Percentiles rank a stretch among this genome's conserved stretches.
phyloP scores from a whole-genome alignment of 345 rosid genomes.

The Heritiera fomes region DNA sequence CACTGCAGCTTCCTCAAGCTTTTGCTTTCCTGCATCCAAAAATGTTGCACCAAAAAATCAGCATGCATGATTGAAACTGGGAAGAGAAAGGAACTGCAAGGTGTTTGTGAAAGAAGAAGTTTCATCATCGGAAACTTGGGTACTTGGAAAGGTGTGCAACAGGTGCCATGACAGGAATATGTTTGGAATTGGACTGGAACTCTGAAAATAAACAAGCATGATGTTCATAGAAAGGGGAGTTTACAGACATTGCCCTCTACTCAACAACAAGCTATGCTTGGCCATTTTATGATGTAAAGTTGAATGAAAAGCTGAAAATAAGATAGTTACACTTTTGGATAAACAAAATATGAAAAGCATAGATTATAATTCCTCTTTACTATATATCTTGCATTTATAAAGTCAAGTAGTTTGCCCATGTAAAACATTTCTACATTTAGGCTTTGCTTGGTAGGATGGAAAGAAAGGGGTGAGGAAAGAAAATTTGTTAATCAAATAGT shows the following conservation, averaged over 20 bases:
- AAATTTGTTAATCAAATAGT: no score
- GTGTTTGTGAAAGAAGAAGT: neutral
- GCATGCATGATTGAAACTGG: neutral
- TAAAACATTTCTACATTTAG: neutral
- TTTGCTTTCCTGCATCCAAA: slow-evolving; percentile 32
- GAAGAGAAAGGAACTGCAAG: neutral
- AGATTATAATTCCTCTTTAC: neutral
- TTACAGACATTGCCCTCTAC: neutral
- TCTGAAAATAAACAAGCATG: neutral
- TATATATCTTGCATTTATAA: neutral
- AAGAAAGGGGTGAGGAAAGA: no score
- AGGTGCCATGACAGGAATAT: neutral
- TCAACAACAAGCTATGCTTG: neutral
- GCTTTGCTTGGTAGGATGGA: no score
- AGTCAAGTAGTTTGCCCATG: neutral
- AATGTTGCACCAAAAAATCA: neutral
- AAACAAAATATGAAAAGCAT: neutral
- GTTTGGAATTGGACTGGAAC: neutral
- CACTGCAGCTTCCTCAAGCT: slow-evolving; percentile 16
- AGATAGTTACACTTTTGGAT: neutral
- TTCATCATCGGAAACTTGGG: slow-evolving; percentile 7
- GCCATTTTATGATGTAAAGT: neutral
- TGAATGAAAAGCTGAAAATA: neutral
- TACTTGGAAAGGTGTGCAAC: neutral
- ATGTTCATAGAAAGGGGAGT: neutral